Percentiles rank a stretch among this genome's conserved stretches.
These are phyloP conservation scores for Solanum hybrid DNA, from an alignment of 305 asterid genomes.

Conservation along the genomic window DNA sequence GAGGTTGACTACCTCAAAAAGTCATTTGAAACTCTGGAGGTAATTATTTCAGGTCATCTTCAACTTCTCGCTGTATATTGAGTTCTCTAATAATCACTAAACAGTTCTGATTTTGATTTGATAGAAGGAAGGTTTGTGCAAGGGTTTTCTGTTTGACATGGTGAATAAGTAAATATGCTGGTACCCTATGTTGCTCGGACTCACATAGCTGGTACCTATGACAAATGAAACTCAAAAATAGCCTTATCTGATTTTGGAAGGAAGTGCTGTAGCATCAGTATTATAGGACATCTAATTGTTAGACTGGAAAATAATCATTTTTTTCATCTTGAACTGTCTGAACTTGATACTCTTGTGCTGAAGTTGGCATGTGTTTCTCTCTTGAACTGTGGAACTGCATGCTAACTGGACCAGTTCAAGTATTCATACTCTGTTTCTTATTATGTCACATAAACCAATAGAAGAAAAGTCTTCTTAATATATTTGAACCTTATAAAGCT, in stretches of 20 bases:
- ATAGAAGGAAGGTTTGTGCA: not conserved
- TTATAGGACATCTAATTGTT: not conserved
- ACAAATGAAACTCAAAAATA: not conserved
- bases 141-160: not conserved
- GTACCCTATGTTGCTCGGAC: not conserved
- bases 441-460: not conserved
- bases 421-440: not conserved
- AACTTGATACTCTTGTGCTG: not conserved
- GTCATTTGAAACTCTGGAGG: slow-evolving; percentile 86
- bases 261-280: not conserved
- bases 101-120: not conserved
- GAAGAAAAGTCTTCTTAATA: not conserved
- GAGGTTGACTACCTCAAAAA: slow-evolving; percentile 80
- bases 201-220: not conserved
- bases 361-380: not conserved
- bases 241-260: not conserved
- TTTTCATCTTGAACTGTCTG: not conserved
- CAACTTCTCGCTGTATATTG: not conserved
- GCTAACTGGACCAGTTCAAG: not conserved
- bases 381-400: not conserved
- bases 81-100: not conserved
- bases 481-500: not conserved
- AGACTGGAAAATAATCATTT: not conserved
- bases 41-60: slow-evolving; percentile 21
- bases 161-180: not conserved